Base-by-base conservation (phyloP, 73 alveolate genomes). In the Paramecium tetraurelia region DNA sequence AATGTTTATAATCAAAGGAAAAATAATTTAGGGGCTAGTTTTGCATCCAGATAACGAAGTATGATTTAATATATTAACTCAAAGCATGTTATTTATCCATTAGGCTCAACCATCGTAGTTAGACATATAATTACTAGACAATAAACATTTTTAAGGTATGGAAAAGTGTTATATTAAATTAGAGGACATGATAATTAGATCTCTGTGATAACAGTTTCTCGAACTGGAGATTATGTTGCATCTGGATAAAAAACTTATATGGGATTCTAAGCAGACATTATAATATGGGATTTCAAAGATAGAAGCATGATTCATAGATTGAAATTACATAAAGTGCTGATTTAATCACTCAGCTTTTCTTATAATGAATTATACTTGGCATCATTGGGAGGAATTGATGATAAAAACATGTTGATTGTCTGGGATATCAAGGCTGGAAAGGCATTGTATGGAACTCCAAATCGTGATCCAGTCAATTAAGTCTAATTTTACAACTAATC, bases 361-460 rank as follows among this genome's bases (percentile, higher is more conserved):
- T 92, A 92, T 89, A 96, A 97, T 58, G 99, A 97, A 96, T 93
- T 93, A 85, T 98, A 97, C 93, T 89, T 98, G 92, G 99, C 98
- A 38, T 96, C 99, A 11, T 92, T 98, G 85, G 99, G 99, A 57
- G 99, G 99, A 18, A 97, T 95, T 92, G 99, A 97, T 71, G 99
- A 96, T 93, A 94, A 94, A 57, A 96, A 95, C 85, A 96, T 95
- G 93, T 95, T 96, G 85, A 96, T 96, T 70, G 94, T 96, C 31
- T 96, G 99, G 99, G 99, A 96, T 94, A 96, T 96, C 10, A 97
- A 93, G 31, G 94, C 97, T 40, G 99, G 99, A 31, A 96, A 96
- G 87, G 98, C 98, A 24, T 93, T 96, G 16, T 95, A 97, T 80
- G 98, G 99, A 40, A 96, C 94, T 77, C 95, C 98, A 10, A 96